Evolutionary conservation across 306 rosid genomes (phyloP).

Genomic region (peach (Prunus persica)): Prunus_persica_NCBIv2 NC_034016.1:18187501-18188000

Average conservation of each 20-base stretch:
- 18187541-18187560: constrained; percentile 96
- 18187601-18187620: constrained; percentile 90
- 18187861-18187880: background rate
- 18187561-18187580: constrained; percentile 90
- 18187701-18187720: constrained; percentile 11
- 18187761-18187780: constrained; percentile 1
- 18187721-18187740: constrained; percentile 13
- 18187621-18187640: constrained; percentile 95
- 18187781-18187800: background rate
- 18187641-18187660: constrained; percentile 94
- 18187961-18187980: background rate
- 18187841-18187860: background rate
- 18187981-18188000: constrained; percentile 7
- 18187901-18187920: background rate
- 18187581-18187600: constrained; percentile 95
- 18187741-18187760: constrained; percentile 9
- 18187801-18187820: background rate
- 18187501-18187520: constrained; percentile 90
- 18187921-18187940: background rate
- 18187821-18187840: background rate
- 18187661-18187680: constrained; percentile 46
- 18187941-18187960: background rate
- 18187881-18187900: background rate
- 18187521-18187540: constrained; percentile 87
- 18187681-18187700: constrained; percentile 15